Percentiles rank a stretch among this genome's conserved stretches.
These are phyloP conservation scores for Mortierella antarctica DNA, from an alignment of 192 early-diverging fungal genomes.

Conservation along the genomic window DNA sequence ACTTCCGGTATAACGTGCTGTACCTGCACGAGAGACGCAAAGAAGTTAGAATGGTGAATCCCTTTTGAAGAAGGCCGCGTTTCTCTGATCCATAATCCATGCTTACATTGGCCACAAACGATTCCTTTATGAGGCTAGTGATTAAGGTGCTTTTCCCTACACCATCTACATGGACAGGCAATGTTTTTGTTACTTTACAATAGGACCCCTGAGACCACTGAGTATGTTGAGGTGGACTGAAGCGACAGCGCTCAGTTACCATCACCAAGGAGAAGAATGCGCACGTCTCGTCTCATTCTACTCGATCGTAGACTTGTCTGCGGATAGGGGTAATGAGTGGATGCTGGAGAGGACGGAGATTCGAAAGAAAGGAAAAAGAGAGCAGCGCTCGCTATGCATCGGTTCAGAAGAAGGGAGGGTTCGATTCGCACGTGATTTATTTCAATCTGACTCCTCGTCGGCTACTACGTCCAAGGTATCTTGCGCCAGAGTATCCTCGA, in stretches of 20 bases:
- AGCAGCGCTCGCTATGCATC: neutral
- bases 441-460: constrained; percentile 39
- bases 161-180: constrained; percentile 63
- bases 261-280: constrained; percentile 94
- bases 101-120: constrained; percentile 91
- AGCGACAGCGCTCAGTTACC: constrained; percentile 60
- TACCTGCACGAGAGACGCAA: constrained; percentile 63
- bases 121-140: constrained; percentile 96
- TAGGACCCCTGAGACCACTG: neutral
- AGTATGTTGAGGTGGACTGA: neutral
- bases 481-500: constrained; percentile 36
- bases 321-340: neutral
- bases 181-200: constrained; percentile 2
- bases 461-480: constrained; percentile 51
- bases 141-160: constrained; percentile 98
- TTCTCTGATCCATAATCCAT: neutral
- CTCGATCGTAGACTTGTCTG: neutral
- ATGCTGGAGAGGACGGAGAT: neutral
- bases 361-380: neutral
- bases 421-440: constrained; percentile 4
- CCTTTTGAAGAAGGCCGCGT: neutral
- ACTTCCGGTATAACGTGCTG: constrained; percentile 99
- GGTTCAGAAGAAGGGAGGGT: neutral
- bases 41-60: neutral
- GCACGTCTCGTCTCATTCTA: constrained; percentile 86